These are phyloP conservation scores for Firmiana major DNA, from an alignment of 345 rosid genomes.

Conservation along the genomic window DNA sequence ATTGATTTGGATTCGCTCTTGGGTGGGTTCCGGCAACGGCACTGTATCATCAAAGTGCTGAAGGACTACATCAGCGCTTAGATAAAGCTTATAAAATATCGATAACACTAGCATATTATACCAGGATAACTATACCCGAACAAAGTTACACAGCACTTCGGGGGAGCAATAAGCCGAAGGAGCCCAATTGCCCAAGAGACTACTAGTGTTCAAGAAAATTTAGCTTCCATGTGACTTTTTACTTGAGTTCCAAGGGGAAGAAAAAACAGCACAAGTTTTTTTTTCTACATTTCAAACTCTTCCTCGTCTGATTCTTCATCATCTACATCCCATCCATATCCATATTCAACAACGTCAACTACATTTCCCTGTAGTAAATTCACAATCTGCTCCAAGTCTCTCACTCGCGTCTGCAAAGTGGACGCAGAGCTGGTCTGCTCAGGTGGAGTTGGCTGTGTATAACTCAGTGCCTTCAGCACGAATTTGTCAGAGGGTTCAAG, in stretches of 20 bases:
- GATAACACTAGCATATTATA: background rate
- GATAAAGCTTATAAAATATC: background rate
- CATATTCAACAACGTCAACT: slow-evolving; percentile 31
- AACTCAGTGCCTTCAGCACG: slow-evolving; percentile 43
- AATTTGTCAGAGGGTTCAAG: slow-evolving; percentile 49
- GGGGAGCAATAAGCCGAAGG: background rate
- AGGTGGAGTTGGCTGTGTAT: slow-evolving; percentile 28
- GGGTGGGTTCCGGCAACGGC: no score
- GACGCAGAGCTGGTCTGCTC: slow-evolving; percentile 12
- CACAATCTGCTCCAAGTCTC: slow-evolving; percentile 49
- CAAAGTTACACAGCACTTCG: background rate
- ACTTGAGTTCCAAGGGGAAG: background rate
- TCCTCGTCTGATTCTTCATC: slow-evolving; percentile 47
- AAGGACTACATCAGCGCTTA: background rate
- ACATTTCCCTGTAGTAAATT: slow-evolving; percentile 43
- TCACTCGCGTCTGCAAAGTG: slow-evolving; percentile 21
- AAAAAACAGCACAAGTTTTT: background rate
- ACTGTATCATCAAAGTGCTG: no score
- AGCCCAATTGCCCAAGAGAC: background rate
- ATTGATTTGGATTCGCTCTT: no score
- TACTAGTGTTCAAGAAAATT: background rate
- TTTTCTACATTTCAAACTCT: background rate
- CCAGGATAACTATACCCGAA: background rate
- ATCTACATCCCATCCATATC: slow-evolving; percentile 38
- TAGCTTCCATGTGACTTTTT: background rate